phyloP scores from a whole-genome alignment of 768 basidiomycete species.

The Dictyophora rubrovolvata region DNA sequence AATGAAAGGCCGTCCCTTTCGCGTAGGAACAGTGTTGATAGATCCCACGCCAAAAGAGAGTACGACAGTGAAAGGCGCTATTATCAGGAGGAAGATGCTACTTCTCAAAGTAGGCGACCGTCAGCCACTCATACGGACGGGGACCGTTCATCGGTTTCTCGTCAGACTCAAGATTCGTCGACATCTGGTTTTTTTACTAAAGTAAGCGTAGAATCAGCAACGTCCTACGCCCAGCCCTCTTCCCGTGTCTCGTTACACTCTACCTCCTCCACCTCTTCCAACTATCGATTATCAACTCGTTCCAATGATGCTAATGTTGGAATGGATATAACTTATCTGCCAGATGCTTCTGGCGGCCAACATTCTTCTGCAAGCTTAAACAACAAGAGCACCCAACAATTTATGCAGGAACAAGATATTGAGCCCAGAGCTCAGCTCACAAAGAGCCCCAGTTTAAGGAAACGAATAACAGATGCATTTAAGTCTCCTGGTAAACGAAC shows the following conservation, averaged over 20 bases:
- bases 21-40: background rate
- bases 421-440: background rate
- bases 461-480: constrained; percentile 2
- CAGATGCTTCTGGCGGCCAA: background rate
- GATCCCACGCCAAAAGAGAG: background rate
- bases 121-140: background rate
- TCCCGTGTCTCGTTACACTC: constrained; percentile 6
- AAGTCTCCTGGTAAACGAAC: constrained; percentile 2
- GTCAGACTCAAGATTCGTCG: background rate
- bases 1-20: background rate
- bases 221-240: background rate
- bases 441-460: constrained; percentile 3
- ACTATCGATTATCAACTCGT: constrained; percentile 5
- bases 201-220: background rate
- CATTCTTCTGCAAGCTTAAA: background rate
- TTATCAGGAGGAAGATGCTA: background rate
- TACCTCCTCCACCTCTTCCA: background rate
- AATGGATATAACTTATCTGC: constrained; percentile 1
- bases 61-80: background rate
- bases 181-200: background rate
- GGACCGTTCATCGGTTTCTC: background rate
- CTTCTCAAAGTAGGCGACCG: constrained; percentile 1
- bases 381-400: background rate
- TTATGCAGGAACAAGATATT: background rate
- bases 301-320: constrained; percentile 6